phyloP scores from a whole-genome alignment of 495 filamentous ascomycete species.

The Talaromyces adpressus region DNA sequence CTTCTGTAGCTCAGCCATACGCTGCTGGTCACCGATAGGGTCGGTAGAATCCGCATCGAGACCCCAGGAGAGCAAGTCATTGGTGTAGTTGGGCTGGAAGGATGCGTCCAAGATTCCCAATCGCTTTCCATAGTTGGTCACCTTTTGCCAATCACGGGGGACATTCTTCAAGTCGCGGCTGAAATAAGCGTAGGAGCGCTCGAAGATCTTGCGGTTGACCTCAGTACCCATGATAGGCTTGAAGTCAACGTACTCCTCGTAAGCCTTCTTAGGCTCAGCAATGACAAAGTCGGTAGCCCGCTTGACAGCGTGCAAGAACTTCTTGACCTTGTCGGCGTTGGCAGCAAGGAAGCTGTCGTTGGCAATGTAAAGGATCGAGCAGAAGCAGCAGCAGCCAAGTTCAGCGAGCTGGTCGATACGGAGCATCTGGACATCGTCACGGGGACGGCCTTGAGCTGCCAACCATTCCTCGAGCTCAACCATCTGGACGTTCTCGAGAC shows the following conservation, averaged over 20 bases:
- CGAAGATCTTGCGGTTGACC: constrained; percentile 66
- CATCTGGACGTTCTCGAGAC: constrained; percentile 69
- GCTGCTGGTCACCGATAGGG: constrained; percentile 60
- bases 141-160: constrained; percentile 60
- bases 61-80: constrained; percentile 54
- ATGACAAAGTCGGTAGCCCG: constrained; percentile 61
- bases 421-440: constrained; percentile 61
- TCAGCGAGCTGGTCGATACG: constrained; percentile 68
- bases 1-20: constrained; percentile 54
- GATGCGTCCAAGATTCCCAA: constrained; percentile 48
- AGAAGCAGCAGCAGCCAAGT: constrained; percentile 70
- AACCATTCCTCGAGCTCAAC: constrained; percentile 68
- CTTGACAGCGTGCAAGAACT: constrained; percentile 59
- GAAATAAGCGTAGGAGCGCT: constrained; percentile 65
- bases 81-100: constrained; percentile 64
- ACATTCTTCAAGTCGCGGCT: constrained; percentile 66
- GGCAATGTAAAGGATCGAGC: constrained; percentile 65
- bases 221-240: constrained; percentile 59
- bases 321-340: constrained; percentile 50
- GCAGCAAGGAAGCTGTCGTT: constrained; percentile 57
- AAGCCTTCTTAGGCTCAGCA: constrained; percentile 47
- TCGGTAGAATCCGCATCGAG: constrained; percentile 53
- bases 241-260: constrained; percentile 57
- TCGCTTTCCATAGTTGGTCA: constrained; percentile 61
- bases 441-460: constrained; percentile 48